These are phyloP conservation scores for Salix purpurea DNA, from an alignment of 345 rosid species.

Conservation along the genomic window DNA sequence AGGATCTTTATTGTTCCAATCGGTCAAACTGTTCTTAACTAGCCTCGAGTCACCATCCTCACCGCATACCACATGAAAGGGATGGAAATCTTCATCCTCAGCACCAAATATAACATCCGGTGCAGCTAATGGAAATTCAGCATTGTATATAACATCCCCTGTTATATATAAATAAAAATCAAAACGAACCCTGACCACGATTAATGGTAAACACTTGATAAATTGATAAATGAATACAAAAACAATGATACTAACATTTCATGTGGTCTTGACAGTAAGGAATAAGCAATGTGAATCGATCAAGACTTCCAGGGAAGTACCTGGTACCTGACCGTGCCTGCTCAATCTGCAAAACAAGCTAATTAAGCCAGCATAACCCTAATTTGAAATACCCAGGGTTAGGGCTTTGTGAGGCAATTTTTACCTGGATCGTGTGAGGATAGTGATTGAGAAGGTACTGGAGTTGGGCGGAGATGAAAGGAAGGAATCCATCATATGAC, in stretches of 20 bases:
- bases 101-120: constrained; percentile 86
- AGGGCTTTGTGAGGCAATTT: neutral
- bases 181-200: neutral
- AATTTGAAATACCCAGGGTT: neutral
- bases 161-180: neutral
- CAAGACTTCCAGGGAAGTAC: constrained; percentile 46
- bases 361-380: constrained; percentile 14
- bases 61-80: constrained; percentile 26
- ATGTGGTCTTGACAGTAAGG: constrained; percentile 81
- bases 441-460: constrained; percentile 65
- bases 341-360: constrained; percentile 55
- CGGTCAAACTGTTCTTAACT: constrained; percentile 37
- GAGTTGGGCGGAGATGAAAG: constrained; percentile 78
- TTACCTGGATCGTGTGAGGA: constrained; percentile 60
- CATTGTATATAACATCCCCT: constrained; percentile 92
- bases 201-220: neutral
- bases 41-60: constrained; percentile 34
- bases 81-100: constrained; percentile 73
- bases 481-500: constrained; percentile 64
- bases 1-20: constrained; percentile 75
- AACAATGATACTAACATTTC: constrained; percentile 52
- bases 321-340: constrained; percentile 78
- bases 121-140: constrained; percentile 61
- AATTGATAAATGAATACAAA: neutral
- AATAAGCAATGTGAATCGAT: constrained; percentile 83